Conservation (phyloP, 2,329 filamentous ascomycete genomes). For the Ceratocystis variospora region DNA sequence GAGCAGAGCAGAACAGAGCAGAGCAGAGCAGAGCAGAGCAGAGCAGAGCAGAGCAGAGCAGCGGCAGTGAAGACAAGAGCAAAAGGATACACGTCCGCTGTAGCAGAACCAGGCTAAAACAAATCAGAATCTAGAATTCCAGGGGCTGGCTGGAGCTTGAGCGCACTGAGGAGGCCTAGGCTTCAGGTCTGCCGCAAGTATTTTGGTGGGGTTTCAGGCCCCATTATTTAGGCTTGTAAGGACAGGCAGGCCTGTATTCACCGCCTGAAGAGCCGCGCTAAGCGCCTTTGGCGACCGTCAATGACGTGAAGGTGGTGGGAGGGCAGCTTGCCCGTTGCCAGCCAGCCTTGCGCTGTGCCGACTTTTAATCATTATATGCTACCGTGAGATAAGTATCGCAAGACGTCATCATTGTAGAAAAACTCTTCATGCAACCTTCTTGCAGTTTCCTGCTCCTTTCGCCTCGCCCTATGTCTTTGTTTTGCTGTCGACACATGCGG, state of each 20-base stretch:
- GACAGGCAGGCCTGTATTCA: not conserved
- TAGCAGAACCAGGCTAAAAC: not conserved
- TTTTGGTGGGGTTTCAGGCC: slow-evolving; percentile 5
- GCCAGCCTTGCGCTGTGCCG: not conserved
- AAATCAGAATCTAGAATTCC: slow-evolving; percentile 1
- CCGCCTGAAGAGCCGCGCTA: not conserved
- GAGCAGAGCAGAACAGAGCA: not conserved
- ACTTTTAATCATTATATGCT: not conserved
- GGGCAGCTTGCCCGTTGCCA: not conserved
- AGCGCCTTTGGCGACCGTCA: not conserved
- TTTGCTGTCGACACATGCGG: slow-evolving; percentile 51
- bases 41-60: not conserved
- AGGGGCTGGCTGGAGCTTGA: slow-evolving; percentile 9
- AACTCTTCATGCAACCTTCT: slow-evolving; percentile 57
- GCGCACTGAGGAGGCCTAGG: slow-evolving; percentile 2
- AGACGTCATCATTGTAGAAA: slow-evolving; percentile 60
- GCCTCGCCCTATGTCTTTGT: slow-evolving; percentile 47
- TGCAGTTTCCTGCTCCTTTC: slow-evolving; percentile 47
- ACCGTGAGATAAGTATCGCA: slow-evolving; percentile 47
- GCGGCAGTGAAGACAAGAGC: not conserved
- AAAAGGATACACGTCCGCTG: not conserved
- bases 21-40: not conserved
- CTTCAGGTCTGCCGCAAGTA: slow-evolving; percentile 1
- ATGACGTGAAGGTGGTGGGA: not conserved
- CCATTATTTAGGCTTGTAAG: not conserved